These are phyloP conservation scores for Mitragyna speciosa DNA, from an alignment of 257 asterid species.

Conservation along the genomic window DNA sequence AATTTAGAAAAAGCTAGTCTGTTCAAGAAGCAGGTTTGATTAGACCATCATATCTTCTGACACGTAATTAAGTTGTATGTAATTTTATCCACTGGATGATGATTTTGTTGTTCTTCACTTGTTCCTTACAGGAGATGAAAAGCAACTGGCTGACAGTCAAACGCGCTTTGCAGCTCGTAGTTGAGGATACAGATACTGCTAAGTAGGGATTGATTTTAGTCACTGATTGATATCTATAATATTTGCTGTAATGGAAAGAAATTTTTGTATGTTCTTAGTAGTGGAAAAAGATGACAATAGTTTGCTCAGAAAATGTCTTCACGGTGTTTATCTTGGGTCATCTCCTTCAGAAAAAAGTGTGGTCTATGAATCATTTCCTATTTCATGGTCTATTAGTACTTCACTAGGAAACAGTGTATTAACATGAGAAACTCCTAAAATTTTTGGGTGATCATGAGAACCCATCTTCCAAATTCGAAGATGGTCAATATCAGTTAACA, in stretches of 20 bases:
- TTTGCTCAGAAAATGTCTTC: not conserved
- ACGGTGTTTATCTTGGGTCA: not conserved
- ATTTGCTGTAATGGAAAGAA: not conserved
- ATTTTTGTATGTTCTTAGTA: not conserved
- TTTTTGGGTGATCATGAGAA: not conserved
- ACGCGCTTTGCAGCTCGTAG: conserved; percentile 80
- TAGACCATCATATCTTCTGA: not conserved
- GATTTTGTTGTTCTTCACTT: conserved; percentile 16
- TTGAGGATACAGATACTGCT: conserved; percentile 83
- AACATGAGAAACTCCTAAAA: not conserved
- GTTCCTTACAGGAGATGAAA: conserved; percentile 69
- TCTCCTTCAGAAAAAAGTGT: not conserved
- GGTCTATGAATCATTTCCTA: not conserved
- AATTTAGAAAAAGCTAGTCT: conserved; percentile 96
- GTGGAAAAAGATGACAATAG: not conserved
- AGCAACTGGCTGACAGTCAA: conserved; percentile 86
- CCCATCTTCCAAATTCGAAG: not conserved
- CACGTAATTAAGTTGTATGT: not conserved
- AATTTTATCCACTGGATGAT: conserved; percentile 2
- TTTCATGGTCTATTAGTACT: not conserved
- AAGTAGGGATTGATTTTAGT: conserved; percentile 49
- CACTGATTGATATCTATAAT: not conserved
- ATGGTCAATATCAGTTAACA: not conserved
- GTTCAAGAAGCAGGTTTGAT: conserved; percentile 76
- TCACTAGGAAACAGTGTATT: not conserved